Evolutionary conservation across 2,329 filamentous ascomycete species (phyloP).

Genomic region (Orbilia oligospora): DNA sequence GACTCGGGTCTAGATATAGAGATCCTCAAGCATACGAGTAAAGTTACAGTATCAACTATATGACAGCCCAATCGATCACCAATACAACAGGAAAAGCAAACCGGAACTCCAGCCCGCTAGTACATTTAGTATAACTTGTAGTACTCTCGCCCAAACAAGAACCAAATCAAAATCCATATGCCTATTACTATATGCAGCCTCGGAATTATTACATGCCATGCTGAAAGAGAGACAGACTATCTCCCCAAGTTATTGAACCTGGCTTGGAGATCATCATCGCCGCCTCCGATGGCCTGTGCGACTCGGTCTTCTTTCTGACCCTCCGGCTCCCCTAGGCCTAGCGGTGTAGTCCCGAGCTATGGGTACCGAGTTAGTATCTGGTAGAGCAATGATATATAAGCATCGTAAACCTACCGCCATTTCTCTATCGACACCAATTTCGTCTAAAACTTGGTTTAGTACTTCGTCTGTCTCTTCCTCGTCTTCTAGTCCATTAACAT

Average conservation of each 20-base stretch:
- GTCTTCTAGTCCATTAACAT: constrained; percentile 87
- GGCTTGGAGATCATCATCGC: constrained; percentile 89
- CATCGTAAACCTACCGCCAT: constrained; percentile 79
- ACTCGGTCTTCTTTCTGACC: constrained; percentile 81
- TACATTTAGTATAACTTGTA: constrained; percentile 48
- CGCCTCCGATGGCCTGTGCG: constrained; percentile 84
- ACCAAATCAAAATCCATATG: constrained; percentile 7
- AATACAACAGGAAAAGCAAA: constrained; percentile 9
- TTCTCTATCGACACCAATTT: constrained; percentile 94
- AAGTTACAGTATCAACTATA: constrained; percentile 7
- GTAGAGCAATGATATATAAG: constrained; percentile 36
- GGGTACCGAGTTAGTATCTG: constrained; percentile 48
- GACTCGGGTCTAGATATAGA: not conserved
- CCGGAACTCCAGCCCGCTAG: constrained; percentile 56
- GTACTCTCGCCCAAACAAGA: constrained; percentile 26
- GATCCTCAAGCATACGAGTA: not conserved
- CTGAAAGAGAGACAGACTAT: constrained; percentile 1
- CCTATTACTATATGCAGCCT: constrained; percentile 8
- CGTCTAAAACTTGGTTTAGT: constrained; percentile 94
- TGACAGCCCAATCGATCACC: constrained; percentile 25
- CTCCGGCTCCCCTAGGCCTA: constrained; percentile 79
- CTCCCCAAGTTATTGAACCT: constrained; percentile 86
- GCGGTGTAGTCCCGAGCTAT: constrained; percentile 92
- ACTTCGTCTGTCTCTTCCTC: constrained; percentile 98
- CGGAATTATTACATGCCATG: not conserved